Conservation (phyloP, 192 early-diverging fungal species). For the Coemansia sp. region DNA sequence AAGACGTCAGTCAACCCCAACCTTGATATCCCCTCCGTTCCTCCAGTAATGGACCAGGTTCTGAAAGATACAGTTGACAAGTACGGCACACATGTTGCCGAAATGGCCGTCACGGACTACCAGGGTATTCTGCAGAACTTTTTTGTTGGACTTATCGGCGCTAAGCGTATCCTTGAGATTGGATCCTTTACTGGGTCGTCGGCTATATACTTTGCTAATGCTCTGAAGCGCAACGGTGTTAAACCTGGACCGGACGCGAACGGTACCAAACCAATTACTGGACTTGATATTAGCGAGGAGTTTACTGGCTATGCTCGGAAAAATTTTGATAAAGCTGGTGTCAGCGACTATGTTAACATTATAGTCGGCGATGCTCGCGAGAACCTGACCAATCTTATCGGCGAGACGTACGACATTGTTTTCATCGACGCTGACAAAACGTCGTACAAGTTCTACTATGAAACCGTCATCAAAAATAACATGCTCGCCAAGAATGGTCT, state of each 20-base stretch:
- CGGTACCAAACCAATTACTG: slow-evolving; percentile 37
- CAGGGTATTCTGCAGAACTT: slow-evolving; percentile 56
- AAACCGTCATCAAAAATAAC: slow-evolving; percentile 58
- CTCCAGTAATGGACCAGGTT: slow-evolving; percentile 18
- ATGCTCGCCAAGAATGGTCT: slow-evolving; percentile 58
- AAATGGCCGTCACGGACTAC: slow-evolving; percentile 50
- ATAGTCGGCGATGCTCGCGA: slow-evolving; percentile 34
- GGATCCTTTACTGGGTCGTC: slow-evolving; percentile 68
- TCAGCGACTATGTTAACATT: slow-evolving; percentile 48
- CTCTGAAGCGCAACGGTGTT: slow-evolving; percentile 49
- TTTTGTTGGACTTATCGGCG: slow-evolving; percentile 52
- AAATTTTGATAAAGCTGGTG: slow-evolving; percentile 31
- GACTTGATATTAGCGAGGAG: slow-evolving; percentile 57
- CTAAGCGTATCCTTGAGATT: slow-evolving; percentile 62
- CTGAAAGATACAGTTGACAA: slow-evolving; percentile 10
- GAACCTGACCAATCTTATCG: slow-evolving; percentile 37
- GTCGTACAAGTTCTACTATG: slow-evolving; percentile 62
- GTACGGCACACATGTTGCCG: slow-evolving; percentile 7
- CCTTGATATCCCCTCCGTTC: slow-evolving; percentile 20
- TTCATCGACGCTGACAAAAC: slow-evolving; percentile 76
- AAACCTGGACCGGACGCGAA: slow-evolving; percentile 12
- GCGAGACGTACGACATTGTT: slow-evolving; percentile 57
- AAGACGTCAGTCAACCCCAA: slow-evolving; percentile 33
- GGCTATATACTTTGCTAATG: slow-evolving; percentile 66
- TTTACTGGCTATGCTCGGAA: slow-evolving; percentile 48